Evolutionary conservation across 2,329 filamentous ascomycete genomes (phyloP).

Genomic region (Ambrosiella xylebori): DNA sequence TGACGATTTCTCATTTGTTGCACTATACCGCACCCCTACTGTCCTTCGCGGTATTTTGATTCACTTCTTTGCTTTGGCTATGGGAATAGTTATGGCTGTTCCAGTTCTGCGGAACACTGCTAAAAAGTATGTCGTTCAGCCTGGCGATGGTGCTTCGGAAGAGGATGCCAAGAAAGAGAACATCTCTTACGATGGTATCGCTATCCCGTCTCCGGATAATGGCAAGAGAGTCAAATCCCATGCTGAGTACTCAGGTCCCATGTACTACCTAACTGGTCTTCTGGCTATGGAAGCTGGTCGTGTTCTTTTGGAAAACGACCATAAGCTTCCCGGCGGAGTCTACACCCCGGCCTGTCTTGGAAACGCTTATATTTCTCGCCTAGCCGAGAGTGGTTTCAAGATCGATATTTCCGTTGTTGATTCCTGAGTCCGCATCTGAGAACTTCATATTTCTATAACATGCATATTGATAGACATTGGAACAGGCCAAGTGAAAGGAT

Average conservation of each 20-base stretch:
- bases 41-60: conserved; percentile 31
- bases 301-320: conserved; percentile 45
- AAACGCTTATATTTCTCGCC: conserved; percentile 45
- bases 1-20: conserved; percentile 39
- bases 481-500: too few species aligned
- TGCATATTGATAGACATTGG: neutral
- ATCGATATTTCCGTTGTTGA: conserved; percentile 36
- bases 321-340: conserved; percentile 45
- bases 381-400: conserved; percentile 44
- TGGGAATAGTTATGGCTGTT: conserved; percentile 27
- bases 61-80: conserved; percentile 31
- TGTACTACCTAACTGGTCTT: conserved; percentile 51
- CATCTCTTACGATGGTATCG: conserved; percentile 47
- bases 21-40: conserved; percentile 35
- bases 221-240: conserved; percentile 36
- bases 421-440: neutral
- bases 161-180: conserved; percentile 40
- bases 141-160: conserved; percentile 35
- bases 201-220: conserved; percentile 18
- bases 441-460: too few species aligned
- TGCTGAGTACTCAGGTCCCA: conserved; percentile 32
- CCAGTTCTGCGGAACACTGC: conserved; percentile 29
- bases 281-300: conserved; percentile 47
- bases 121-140: conserved; percentile 29
- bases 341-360: conserved; percentile 58